Evolutionary conservation across 768 basidiomycete species (phyloP).

Genomic region (Erythrobasidium yunnanense): DNA sequence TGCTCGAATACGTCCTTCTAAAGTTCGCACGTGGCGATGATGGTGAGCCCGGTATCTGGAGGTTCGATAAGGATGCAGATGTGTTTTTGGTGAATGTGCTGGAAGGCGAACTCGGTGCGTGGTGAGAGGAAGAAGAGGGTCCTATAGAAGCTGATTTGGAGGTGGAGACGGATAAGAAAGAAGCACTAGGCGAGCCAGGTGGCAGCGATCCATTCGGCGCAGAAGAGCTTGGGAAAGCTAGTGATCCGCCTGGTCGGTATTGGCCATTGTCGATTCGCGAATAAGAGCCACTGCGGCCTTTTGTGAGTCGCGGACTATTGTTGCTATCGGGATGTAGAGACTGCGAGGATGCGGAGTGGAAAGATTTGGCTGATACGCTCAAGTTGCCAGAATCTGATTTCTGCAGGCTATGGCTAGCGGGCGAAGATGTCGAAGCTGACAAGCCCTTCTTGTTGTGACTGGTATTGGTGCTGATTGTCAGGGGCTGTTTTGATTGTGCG

Average conservation of each 20-base stretch:
- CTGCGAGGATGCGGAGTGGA: not conserved
- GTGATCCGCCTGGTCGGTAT: conserved; percentile 13
- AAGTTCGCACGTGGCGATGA: conserved; percentile 48
- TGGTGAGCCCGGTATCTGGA: not conserved
- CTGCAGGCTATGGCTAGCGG: not conserved
- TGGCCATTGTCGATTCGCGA: conserved; percentile 13
- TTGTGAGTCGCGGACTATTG: not conserved
- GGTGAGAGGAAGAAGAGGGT: not conserved
- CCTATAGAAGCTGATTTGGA: not conserved
- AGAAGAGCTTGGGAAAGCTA: not conserved
- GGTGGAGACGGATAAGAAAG: not conserved
- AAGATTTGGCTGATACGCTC: not conserved
- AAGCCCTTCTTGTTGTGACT: no score
- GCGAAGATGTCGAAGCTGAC: no score
- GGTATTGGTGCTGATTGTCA: no score
- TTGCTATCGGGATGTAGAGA: not conserved
- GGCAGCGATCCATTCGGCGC: not conserved
- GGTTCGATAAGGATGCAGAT: conserved; percentile 1
- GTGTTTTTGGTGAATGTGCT: no score
- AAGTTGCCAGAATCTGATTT: not conserved
- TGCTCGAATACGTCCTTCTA: conserved; percentile 88
- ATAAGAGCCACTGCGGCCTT: conserved; percentile 3
- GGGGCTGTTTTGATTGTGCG: no score
- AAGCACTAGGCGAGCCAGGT: not conserved
- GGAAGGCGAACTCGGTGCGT: no score